Evolutionary conservation across 2,329 filamentous ascomycete species (phyloP).

Genomic region (Onygena corvina): DNA sequence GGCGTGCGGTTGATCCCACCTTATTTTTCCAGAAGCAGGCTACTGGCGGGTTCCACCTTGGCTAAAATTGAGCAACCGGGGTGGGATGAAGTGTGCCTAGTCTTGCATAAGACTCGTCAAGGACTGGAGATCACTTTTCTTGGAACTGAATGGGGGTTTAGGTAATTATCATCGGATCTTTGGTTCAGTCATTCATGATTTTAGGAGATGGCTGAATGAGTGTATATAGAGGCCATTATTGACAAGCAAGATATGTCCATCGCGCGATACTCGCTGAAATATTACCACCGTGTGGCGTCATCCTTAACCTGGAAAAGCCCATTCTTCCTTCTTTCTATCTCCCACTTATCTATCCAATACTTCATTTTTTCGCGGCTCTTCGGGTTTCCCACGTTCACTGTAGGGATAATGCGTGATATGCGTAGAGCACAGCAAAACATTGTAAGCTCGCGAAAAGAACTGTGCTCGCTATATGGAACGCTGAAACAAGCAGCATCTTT

Average conservation of each 20-base stretch:
- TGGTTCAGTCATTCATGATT: too few species aligned
- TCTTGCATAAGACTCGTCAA: not conserved
- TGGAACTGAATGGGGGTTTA: too few species aligned
- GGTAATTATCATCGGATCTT: too few species aligned
- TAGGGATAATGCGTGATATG: constrained; percentile 84
- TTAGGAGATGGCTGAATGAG: too few species aligned
- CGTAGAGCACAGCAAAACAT: constrained; percentile 81
- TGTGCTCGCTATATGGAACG: constrained; percentile 93
- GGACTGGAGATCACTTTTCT: too few species aligned
- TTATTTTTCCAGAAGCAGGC: constrained; percentile 32
- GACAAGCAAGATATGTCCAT: not conserved
- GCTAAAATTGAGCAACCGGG: constrained; percentile 11
- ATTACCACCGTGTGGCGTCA: constrained; percentile 21
- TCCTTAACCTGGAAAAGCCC: constrained; percentile 43
- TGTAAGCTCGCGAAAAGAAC: constrained; percentile 83
- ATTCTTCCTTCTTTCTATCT: constrained; percentile 49
- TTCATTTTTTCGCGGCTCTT: constrained; percentile 56
- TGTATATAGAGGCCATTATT: not conserved
- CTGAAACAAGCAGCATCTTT: constrained; percentile 76
- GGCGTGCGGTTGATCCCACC: constrained; percentile 30
- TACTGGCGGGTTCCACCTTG: constrained; percentile 31
- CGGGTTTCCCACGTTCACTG: constrained; percentile 67
- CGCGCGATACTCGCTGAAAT: not conserved
- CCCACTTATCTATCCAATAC: constrained; percentile 53
- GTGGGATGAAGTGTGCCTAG: not conserved